Evolutionary conservation across 306 rosid genomes (phyloP).

Genomic region (Pyrus bretschneideri): DNA sequence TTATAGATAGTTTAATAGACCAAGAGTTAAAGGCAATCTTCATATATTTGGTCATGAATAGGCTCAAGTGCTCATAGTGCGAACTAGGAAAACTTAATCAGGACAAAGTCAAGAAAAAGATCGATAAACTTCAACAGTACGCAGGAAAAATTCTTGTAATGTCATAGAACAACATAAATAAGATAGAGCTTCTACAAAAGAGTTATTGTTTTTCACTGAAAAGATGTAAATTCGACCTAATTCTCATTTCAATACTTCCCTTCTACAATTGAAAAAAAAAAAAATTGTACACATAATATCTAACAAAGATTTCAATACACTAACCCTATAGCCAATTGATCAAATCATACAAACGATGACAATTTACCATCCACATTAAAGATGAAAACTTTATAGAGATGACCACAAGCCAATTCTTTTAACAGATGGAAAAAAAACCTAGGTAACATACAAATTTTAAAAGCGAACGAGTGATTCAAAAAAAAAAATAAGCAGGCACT

Average conservation of each 20-base stretch:
- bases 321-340: background rate
- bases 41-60: background rate
- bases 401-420: background rate
- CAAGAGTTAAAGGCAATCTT: background rate
- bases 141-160: background rate
- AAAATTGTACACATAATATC: background rate
- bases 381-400: background rate
- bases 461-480: background rate
- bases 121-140: background rate
- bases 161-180: background rate
- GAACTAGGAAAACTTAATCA: background rate
- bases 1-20: background rate
- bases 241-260: background rate
- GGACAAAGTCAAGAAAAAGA: background rate
- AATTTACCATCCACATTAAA: background rate
- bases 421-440: background rate
- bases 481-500: conserved; percentile 28
- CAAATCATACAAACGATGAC: background rate
- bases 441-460: background rate
- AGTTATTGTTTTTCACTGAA: background rate
- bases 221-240: background rate
- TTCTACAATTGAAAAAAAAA: background rate
- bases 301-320: background rate
- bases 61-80: background rate
- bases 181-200: background rate